These are phyloP conservation scores for Phytophthora uliginosa DNA, from an alignment of 352 stramenopile species.

Conservation along the genomic window DNA sequence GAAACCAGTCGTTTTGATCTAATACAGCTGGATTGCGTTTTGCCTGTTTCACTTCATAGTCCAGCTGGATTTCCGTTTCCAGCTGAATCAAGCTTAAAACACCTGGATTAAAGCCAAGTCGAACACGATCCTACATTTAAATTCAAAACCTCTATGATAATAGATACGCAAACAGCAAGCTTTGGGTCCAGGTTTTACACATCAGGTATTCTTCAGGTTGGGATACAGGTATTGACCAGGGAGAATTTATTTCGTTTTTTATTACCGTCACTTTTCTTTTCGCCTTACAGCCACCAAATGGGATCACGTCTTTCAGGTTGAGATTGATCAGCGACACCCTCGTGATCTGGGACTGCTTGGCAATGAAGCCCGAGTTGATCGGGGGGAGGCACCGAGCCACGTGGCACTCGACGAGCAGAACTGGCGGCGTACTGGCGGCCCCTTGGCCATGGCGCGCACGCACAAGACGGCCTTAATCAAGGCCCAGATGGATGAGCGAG, in stretches of 20 bases:
- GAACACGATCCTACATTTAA: too few relatives aligned
- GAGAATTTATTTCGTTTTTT: neutral
- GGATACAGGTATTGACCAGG: neutral
- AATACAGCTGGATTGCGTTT: too few relatives aligned
- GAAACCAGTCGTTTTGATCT: too few relatives aligned
- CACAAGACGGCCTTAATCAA: neutral
- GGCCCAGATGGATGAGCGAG: neutral
- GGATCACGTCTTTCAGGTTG: slow-evolving; percentile 34
- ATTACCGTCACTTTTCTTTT: neutral
- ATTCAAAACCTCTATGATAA: too few relatives aligned
- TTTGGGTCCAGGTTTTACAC: neutral
- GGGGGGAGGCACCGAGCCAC: neutral
- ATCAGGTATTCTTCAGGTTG: neutral
- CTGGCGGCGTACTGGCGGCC: neutral
- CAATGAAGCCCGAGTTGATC: slow-evolving; percentile 35
- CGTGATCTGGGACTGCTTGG: slow-evolving; percentile 37
- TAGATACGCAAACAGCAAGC: too few relatives aligned
- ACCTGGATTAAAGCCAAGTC: too few relatives aligned
- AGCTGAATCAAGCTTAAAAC: too few relatives aligned
- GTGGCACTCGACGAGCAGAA: neutral
- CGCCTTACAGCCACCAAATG: too few relatives aligned
- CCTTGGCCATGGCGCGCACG: neutral
- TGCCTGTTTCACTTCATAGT: too few relatives aligned
- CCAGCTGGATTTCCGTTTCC: too few relatives aligned
- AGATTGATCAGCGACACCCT: slow-evolving; percentile 37